Percentiles rank a stretch among this genome's conserved stretches.
Evolutionary conservation across 257 asterid genomes (phyloP).

Genomic region (Parsonsia alboflavescens): DNA sequence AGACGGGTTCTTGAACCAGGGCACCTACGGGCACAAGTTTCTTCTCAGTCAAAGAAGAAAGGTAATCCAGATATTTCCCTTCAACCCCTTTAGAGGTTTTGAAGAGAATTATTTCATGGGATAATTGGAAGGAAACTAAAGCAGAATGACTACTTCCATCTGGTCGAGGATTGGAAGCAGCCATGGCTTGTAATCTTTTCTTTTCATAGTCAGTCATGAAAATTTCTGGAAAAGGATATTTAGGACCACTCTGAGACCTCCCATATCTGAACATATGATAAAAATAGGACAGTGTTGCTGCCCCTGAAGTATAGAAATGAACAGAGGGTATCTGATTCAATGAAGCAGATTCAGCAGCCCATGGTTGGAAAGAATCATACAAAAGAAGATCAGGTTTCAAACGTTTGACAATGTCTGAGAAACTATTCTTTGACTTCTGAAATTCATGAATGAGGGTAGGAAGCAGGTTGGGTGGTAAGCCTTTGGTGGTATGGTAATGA

Average conservation of each 20-base stretch:
- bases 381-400: conserved; percentile 18
- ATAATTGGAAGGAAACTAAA: background rate
- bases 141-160: background rate
- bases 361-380: conserved; percentile 11
- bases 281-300: conserved; percentile 2
- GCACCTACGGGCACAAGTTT: conserved; percentile 13
- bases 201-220: background rate
- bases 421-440: background rate
- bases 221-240: conserved; percentile 6
- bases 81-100: conserved; percentile 8
- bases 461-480: conserved; percentile 15
- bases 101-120: conserved; percentile 11
- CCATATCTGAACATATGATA: background rate
- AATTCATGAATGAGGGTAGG: background rate
- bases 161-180: background rate
- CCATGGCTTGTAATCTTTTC: background rate
- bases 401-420: background rate
- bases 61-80: conserved; percentile 16
- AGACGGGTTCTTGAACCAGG: background rate
- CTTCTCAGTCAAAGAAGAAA: conserved; percentile 8
- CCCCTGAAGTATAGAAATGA: background rate
- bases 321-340: conserved; percentile 3
- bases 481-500: conserved; percentile 19
- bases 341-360: conserved; percentile 21
- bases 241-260: no score